Percentiles rank a stretch among this genome's conserved stretches.
phyloP scores from a whole-genome alignment of 169 alveolate genomes.

The Plasmodium gonderi region DNA sequence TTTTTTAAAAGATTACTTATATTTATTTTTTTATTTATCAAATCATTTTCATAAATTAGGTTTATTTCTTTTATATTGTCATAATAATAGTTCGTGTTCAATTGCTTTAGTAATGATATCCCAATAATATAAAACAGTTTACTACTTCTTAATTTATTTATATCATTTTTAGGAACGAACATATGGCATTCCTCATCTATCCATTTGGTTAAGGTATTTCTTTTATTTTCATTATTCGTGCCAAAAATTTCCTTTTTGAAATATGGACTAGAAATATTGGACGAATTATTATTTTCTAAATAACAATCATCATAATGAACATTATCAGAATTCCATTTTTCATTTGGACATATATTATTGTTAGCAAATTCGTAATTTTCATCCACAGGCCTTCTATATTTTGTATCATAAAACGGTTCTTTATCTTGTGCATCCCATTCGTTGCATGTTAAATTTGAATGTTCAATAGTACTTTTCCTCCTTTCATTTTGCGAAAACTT shows the following conservation, averaged over 20 bases:
- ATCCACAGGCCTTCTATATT: neutral
- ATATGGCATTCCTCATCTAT: neutral
- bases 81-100: conserved; percentile 50
- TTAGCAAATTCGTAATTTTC: neutral
- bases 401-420: neutral
- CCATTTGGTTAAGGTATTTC: neutral
- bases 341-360: neutral
- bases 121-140: conserved; percentile 47
- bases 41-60: conserved; percentile 45
- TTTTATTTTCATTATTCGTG: neutral
- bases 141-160: conserved; percentile 59
- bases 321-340: neutral
- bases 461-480: neutral
- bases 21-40: conserved; percentile 54
- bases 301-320: neutral
- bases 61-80: conserved; percentile 51
- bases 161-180: conserved; percentile 3
- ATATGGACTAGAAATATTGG: neutral
- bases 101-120: conserved; percentile 53
- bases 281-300: neutral
- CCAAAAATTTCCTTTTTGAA: neutral
- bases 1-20: conserved; percentile 41
- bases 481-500: too few relatives aligned
- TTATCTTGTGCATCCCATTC: neutral
- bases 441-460: neutral